These are phyloP conservation scores for Carpinus fangiana DNA, from an alignment of 306 rosid species.

Conservation along the genomic window DNA sequence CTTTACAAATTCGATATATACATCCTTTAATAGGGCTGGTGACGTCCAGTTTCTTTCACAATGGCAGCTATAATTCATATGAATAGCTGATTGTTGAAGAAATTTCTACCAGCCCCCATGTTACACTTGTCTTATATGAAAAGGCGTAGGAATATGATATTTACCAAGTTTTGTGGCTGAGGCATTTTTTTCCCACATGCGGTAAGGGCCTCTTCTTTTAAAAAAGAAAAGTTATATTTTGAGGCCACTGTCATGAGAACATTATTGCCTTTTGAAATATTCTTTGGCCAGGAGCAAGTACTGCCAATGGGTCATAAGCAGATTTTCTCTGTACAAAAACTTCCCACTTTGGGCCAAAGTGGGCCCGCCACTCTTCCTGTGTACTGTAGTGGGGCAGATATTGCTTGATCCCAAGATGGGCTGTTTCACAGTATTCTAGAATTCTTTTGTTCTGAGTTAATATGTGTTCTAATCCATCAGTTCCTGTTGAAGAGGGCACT, in stretches of 20 bases:
- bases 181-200: constrained; percentile 30
- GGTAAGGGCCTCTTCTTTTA: constrained; percentile 28
- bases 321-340: constrained; percentile 66
- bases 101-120: constrained; percentile 29
- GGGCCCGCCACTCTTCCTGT: constrained; percentile 80
- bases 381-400: constrained; percentile 80
- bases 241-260: constrained; percentile 41
- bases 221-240: not conserved
- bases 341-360: constrained; percentile 88
- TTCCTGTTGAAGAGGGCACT: constrained; percentile 72
- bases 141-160: constrained; percentile 19
- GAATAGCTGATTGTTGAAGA: constrained; percentile 22
- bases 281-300: constrained; percentile 88
- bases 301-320: constrained; percentile 81
- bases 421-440: constrained; percentile 71
- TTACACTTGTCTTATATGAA: constrained; percentile 14
- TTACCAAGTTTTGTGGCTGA: constrained; percentile 26
- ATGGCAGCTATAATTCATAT: constrained; percentile 31
- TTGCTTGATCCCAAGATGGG: constrained; percentile 75
- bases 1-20: constrained; percentile 43
- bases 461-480: constrained; percentile 76
- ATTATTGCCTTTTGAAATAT: constrained; percentile 69
- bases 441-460: constrained; percentile 79
- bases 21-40: constrained; percentile 38
- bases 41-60: constrained; percentile 23